phyloP scores from a whole-genome alignment of 1,284 basidiomycete species.

The Sporisorium reilianum region DNA sequence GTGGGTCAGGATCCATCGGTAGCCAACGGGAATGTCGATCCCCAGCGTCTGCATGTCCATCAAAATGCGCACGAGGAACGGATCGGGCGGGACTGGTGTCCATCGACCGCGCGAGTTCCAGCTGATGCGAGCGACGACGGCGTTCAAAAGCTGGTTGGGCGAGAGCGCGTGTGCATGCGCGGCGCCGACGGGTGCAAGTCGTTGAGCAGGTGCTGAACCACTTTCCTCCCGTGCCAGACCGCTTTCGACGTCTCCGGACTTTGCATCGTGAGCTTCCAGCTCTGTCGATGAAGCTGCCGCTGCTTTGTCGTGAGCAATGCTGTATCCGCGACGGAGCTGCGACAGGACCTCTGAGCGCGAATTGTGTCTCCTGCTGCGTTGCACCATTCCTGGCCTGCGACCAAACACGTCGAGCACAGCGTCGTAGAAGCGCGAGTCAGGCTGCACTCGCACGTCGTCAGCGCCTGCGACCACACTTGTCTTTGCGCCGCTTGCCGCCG shows the following conservation, averaged over 20 bases:
- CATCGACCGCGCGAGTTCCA: conserved; percentile 35
- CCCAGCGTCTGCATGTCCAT: conserved; percentile 37
- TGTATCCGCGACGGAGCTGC: conserved; percentile 27
- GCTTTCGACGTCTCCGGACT: background rate
- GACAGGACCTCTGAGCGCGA: conserved; percentile 21
- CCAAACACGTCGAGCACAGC: conserved; percentile 40
- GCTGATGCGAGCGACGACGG: conserved; percentile 10
- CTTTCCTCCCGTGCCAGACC: background rate
- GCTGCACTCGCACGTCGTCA: conserved; percentile 1
- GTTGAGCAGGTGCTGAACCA: background rate
- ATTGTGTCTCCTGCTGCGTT: conserved; percentile 24
- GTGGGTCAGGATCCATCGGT: conserved; percentile 32
- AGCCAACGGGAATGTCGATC: conserved; percentile 31
- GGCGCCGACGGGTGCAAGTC: no score
- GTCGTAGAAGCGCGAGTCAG: conserved; percentile 43
- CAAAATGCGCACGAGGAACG: conserved; percentile 33
- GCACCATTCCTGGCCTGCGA: conserved; percentile 31
- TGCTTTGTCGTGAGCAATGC: conserved; percentile 5
- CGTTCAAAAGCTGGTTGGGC: conserved; percentile 7
- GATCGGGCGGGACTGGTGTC: conserved; percentile 22
- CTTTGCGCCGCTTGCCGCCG: background rate
- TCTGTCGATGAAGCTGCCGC: background rate
- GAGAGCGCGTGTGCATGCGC: background rate
- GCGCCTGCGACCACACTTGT: background rate
- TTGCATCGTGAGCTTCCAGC: background rate